Base-by-base conservation (phyloP, 371 early-diverging fungal genomes). In the Mucor piriformis region DNA sequence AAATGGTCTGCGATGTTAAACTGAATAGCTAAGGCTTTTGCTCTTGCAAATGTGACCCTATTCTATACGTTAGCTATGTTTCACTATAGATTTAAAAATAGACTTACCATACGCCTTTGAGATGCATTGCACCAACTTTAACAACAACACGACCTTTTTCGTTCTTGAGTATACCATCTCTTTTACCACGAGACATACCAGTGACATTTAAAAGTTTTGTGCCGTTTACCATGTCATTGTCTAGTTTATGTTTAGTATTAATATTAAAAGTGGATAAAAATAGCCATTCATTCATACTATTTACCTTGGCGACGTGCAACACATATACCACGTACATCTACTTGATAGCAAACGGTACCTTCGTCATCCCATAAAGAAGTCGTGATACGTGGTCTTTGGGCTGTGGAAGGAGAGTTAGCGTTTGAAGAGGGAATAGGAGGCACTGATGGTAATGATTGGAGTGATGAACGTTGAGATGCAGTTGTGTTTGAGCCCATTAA, bases 341-440 rank as follows among this genome's bases (percentile, higher is more conserved):
- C 90, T 64, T 90, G 92, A 63, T 82, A 92, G 58, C 90, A 90
- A 46, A 88, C 77, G 5, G 92, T 92, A 13, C 81, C 82, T 74
- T 92, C 90, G 72, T 92, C 92, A 63, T 91, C 92, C 92, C 92
- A 92, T 53, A 90, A 73, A 21, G 90, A 88, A 7, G 90, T 89
- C 5, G 90, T 88, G 29, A 90, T 78, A 62, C 74, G 72, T 38
- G 87, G 79, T 57, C 83, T 74, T 60, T 50, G 50, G 3, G 37
- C 4, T 37, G 11, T 6, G 2, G n/a, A 18, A 10, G 27, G 32
- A 0, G 43, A 32, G 7, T 54, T 42, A 11, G 33, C 25, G 15
- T 18, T 10, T 21, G 57, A 57, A 27, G 63, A 56, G 27, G 50
- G 44, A 35, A 62, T 44, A 27, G 44, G 50, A n/a, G 50, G 63